Evolutionary conservation across 2,329 filamentous ascomycete species (phyloP).

Genomic region (Sphaerulina populicola): DNA sequence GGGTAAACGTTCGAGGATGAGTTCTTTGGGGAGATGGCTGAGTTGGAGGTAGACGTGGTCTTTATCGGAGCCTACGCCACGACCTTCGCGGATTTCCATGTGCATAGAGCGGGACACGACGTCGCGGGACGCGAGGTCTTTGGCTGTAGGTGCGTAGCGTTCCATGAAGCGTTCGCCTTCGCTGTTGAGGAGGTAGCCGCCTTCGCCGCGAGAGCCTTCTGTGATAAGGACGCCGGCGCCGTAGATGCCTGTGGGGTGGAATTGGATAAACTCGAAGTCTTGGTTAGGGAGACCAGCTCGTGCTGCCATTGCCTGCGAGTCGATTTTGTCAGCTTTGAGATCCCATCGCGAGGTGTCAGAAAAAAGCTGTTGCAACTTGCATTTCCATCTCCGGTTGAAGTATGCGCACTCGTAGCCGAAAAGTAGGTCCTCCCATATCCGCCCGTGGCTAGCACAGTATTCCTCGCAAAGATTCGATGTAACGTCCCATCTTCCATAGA

Average conservation of each 20-base stretch:
- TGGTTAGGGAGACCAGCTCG: slow-evolving; percentile 44
- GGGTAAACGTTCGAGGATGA: slow-evolving; percentile 42
- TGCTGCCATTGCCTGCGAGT: slow-evolving; percentile 40
- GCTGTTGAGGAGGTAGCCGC: slow-evolving; percentile 44
- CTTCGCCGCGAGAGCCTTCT: slow-evolving; percentile 45
- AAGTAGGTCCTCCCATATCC: slow-evolving; percentile 47
- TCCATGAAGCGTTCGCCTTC: slow-evolving; percentile 47
- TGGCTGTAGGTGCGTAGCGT: slow-evolving; percentile 45
- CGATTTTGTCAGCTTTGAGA: neutral
- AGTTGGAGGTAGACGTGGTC: slow-evolving; percentile 45
- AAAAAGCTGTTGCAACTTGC: slow-evolving; percentile 15
- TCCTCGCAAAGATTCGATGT: slow-evolving; percentile 42
- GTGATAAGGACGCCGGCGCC: slow-evolving; percentile 45
- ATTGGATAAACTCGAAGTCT: slow-evolving; percentile 47
- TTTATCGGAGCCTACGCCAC: slow-evolving; percentile 40
- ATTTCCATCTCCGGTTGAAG: slow-evolving; percentile 44
- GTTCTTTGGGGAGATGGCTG: slow-evolving; percentile 41
- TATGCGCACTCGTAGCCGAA: slow-evolving; percentile 44
- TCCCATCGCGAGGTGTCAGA: neutral
- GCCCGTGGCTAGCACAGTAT: slow-evolving; percentile 44
- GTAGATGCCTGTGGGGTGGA: slow-evolving; percentile 46
- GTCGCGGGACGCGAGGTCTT: slow-evolving; percentile 44
- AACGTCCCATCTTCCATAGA: slow-evolving; percentile 45
- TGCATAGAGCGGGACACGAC: slow-evolving; percentile 44
- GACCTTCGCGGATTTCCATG: slow-evolving; percentile 42